Conservation (phyloP, 305 asterid genomes). For the Petunia hybrid region DNA sequence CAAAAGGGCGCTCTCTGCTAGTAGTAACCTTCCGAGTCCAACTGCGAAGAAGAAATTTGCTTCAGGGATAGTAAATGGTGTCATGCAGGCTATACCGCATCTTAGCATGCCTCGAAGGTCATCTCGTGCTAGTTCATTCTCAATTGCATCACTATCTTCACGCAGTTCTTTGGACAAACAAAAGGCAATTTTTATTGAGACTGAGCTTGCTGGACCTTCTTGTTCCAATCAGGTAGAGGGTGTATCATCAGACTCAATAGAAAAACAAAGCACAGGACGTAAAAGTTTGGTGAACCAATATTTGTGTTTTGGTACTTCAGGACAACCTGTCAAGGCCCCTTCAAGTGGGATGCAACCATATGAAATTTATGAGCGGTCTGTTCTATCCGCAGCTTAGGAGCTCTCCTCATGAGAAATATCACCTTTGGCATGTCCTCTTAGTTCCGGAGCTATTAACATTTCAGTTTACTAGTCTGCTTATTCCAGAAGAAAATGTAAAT, state of each 20-base stretch:
- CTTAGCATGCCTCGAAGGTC: conserved; percentile 53
- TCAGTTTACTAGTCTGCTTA: conserved; percentile 6
- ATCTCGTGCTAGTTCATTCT: conserved; percentile 72
- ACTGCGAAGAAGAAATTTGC: conserved; percentile 77
- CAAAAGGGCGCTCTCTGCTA: conserved; percentile 74
- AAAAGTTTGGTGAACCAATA: conserved; percentile 62
- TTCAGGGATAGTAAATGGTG: conserved; percentile 67
- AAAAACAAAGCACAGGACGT: conserved; percentile 47
- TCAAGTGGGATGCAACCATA: conserved; percentile 46
- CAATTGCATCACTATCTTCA: conserved; percentile 69
- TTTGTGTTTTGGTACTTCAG: conserved; percentile 62
- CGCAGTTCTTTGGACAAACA: conserved; percentile 62
- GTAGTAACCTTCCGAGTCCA: conserved; percentile 69
- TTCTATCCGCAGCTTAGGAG: conserved; percentile 53
- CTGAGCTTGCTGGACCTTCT: conserved; percentile 45
- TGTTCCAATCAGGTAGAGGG: conserved; percentile 38
- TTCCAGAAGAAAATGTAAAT: conserved; percentile 15
- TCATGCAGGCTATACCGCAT: conserved; percentile 67
- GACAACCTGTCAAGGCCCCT: conserved; percentile 43
- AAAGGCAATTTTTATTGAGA: conserved; percentile 51
- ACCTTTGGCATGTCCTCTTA: not conserved
- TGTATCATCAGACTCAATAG: conserved; percentile 37
- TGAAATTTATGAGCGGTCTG: conserved; percentile 63
- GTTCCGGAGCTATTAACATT: not conserved
- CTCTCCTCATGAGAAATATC: not conserved